Conservation (phyloP, 106 monocot species). For the Xerophyta viscosa region DNA sequence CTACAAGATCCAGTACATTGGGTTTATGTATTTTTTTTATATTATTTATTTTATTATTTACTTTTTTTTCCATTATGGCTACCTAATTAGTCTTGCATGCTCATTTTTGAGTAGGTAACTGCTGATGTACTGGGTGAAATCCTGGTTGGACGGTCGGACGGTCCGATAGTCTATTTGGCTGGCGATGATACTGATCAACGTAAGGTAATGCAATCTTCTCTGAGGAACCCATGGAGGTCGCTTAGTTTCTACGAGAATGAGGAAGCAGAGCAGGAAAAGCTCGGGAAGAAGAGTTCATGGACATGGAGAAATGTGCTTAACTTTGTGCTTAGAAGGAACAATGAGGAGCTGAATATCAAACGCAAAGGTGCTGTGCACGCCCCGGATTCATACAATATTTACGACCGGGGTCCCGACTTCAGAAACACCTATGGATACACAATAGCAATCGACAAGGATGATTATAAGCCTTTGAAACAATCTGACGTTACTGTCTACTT, state of each 20-base stretch:
- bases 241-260: background rate
- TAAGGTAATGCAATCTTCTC: background rate
- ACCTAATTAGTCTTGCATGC: no score
- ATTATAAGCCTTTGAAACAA: constrained; percentile 49
- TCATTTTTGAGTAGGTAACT: constrained; percentile 36
- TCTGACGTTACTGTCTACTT: constrained; percentile 59
- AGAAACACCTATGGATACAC: constrained; percentile 63
- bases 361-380: constrained; percentile 12
- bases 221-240: no score
- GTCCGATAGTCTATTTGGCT: constrained; percentile 46
- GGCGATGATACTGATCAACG: constrained; percentile 13
- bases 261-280: constrained; percentile 6
- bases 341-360: background rate
- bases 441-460: constrained; percentile 44
- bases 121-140: constrained; percentile 27
- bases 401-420: constrained; percentile 51
- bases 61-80: no score
- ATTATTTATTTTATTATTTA: no score
- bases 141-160: constrained; percentile 13
- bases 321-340: constrained; percentile 20
- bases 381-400: constrained; percentile 70
- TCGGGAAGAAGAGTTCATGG: constrained; percentile 9
- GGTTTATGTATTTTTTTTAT: no score
- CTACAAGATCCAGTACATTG: no score
- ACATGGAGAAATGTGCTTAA: constrained; percentile 34